Conservation (phyloP, 2,329 filamentous ascomycete species). For the Paraphoma sp. region DNA sequence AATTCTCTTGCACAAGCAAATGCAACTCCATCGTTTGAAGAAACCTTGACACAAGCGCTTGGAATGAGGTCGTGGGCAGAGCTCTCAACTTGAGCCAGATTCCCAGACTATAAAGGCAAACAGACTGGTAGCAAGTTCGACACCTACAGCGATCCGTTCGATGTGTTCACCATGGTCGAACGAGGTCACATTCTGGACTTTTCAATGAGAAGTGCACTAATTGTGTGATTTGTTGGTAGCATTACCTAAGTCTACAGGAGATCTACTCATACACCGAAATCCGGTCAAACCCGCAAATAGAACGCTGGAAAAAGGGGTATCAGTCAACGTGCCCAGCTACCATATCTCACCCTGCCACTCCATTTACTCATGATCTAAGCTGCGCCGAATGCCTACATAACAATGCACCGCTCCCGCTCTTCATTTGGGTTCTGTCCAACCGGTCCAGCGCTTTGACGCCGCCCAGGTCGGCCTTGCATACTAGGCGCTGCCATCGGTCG, state of each 20-base stretch:
- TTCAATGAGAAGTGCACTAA: too few relatives aligned
- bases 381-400: conserved; percentile 30
- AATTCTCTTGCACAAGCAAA: too few relatives aligned
- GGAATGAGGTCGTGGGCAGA: too few relatives aligned
- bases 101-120: too few relatives aligned
- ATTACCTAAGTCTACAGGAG: background rate
- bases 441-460: conserved; percentile 32
- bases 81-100: too few relatives aligned
- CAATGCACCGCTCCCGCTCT: conserved; percentile 41
- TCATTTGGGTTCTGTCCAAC: conserved; percentile 24
- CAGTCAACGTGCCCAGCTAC: background rate
- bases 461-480: conserved; percentile 23
- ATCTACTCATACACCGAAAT: background rate
- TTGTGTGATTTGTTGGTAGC: background rate
- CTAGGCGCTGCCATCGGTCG: conserved; percentile 15
- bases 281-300: background rate
- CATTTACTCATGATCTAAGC: background rate
- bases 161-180: too few relatives aligned
- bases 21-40: too few relatives aligned
- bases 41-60: too few relatives aligned
- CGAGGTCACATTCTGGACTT: too few relatives aligned
- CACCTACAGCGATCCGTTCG: too few relatives aligned
- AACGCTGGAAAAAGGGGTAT: background rate
- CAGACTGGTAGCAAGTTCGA: too few relatives aligned
- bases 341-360: background rate